Conservation (phyloP, 305 asterid species). For the Fraxinus angustifolia region DNA sequence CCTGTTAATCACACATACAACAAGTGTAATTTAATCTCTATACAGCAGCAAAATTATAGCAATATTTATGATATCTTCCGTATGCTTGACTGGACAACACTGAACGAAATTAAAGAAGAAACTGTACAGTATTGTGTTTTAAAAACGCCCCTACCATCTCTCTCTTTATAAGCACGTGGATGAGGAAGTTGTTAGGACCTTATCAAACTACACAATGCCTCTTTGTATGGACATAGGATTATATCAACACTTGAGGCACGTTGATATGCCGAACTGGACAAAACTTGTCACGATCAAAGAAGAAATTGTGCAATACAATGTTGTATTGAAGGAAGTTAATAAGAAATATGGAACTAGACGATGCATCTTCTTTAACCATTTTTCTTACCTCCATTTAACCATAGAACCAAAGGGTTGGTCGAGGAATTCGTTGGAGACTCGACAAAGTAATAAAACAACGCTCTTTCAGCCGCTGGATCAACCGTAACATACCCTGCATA, state of each 20-base stretch:
- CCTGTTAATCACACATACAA: conserved; percentile 24
- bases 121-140: neutral
- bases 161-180: neutral
- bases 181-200: neutral
- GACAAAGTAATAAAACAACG: conserved; percentile 46
- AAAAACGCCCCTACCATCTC: neutral
- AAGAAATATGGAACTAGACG: neutral
- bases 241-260: neutral
- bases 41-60: neutral
- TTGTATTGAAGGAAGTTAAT: neutral
- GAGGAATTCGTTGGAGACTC: conserved; percentile 41
- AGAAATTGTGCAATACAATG: neutral
- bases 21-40: neutral
- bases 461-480: conserved; percentile 42
- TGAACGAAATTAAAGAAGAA: neutral
- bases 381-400: conserved; percentile 59
- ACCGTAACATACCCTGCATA: conserved; percentile 61
- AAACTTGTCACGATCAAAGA: neutral
- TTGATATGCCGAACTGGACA: neutral
- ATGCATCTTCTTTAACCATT: neutral
- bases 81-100: neutral
- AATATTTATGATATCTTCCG: neutral
- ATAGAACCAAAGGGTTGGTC: conserved; percentile 45
- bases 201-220: neutral
- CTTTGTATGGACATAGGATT: neutral